Percentiles rank a stretch among this genome's conserved stretches.
Evolutionary conservation across 768 basidiomycete species (phyloP).

Genomic region (Leccinum pellstonianum): DNA sequence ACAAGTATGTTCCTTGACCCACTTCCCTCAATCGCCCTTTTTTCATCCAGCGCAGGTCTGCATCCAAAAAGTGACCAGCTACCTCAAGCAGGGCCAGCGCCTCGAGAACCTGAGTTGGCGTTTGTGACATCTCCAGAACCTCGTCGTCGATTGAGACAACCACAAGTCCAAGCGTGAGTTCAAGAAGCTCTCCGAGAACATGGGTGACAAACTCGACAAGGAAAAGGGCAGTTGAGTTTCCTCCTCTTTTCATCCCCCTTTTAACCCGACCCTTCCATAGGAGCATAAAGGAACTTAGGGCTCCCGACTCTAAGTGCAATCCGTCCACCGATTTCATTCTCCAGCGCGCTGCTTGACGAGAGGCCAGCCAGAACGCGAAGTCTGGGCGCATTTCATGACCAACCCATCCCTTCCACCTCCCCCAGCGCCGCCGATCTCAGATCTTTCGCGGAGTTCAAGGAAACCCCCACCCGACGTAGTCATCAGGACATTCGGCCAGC

Average conservation of each 20-base stretch:
- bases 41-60: constrained; percentile 56
- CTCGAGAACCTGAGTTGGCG: constrained; percentile 93
- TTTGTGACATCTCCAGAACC: constrained; percentile 88
- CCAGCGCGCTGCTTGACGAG: constrained; percentile 78
- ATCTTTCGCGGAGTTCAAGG: constrained; percentile 64
- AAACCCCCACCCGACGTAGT: constrained; percentile 39
- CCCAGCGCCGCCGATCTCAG: constrained; percentile 55
- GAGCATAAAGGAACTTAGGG: constrained; percentile 81
- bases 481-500: constrained; percentile 40
- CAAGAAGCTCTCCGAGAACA: constrained; percentile 82
- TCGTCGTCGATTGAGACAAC: constrained; percentile 89
- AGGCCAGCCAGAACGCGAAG: constrained; percentile 58
- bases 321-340: constrained; percentile 78
- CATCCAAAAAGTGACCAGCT: constrained; percentile 79
- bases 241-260: not conserved
- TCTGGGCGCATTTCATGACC: constrained; percentile 74
- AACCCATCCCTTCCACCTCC: constrained; percentile 46
- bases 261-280: constrained; percentile 35
- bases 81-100: constrained; percentile 86
- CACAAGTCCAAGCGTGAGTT: constrained; percentile 86
- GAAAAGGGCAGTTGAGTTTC: constrained; percentile 81
- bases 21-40: constrained; percentile 5
- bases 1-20: constrained; percentile 13
- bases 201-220: constrained; percentile 92
- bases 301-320: constrained; percentile 78